Percentiles rank a stretch among this genome's conserved stretches.
Conservation (phyloP, 1,139 yeast species). For the Scheffersomyces cryptocercus region DNA sequence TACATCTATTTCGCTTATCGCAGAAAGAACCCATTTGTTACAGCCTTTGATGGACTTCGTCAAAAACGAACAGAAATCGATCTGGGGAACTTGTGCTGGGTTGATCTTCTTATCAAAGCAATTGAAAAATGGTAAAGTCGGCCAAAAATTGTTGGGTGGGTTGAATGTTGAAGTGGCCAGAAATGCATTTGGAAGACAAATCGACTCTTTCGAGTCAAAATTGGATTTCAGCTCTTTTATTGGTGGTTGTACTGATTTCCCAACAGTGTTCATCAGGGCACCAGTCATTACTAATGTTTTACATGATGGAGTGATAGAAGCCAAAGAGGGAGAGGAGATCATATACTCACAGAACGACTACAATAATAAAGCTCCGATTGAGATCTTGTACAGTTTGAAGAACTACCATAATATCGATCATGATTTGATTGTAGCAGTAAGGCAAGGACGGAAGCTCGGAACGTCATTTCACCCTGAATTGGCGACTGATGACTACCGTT, state of each 20-base stretch:
- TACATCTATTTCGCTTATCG: conserved; percentile 71
- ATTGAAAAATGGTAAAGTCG: conserved; percentile 54
- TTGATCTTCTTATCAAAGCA: conserved; percentile 64
- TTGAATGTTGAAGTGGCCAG: conserved; percentile 64
- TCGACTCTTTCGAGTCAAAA: conserved; percentile 59
- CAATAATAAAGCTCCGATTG: conserved; percentile 32
- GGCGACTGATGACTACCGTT: conserved; percentile 49
- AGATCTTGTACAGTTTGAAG: conserved; percentile 43
- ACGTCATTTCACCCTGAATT: conserved; percentile 86
- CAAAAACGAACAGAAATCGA: conserved; percentile 47
- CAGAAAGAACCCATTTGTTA: conserved; percentile 63
- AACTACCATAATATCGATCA: conserved; percentile 11
- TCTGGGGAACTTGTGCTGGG: conserved; percentile 92
- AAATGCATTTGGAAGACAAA: conserved; percentile 80
- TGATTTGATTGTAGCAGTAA: conserved; percentile 66
- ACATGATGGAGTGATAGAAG: conserved; percentile 10
- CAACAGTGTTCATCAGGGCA: conserved; percentile 74
- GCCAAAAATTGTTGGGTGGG: conserved; percentile 67
- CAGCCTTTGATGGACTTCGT: conserved; percentile 57
- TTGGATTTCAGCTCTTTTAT: conserved; percentile 54
- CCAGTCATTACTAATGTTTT: conserved; percentile 60
- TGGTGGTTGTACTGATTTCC: conserved; percentile 42
- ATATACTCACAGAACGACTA: conserved; percentile 28
- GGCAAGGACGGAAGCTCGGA: conserved; percentile 67
- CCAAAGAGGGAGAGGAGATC: conserved; percentile 17